These are phyloP conservation scores for Pseudocercospora macadamiae DNA, from an alignment of 2,329 filamentous ascomycete genomes.

Conservation along the genomic window DNA sequence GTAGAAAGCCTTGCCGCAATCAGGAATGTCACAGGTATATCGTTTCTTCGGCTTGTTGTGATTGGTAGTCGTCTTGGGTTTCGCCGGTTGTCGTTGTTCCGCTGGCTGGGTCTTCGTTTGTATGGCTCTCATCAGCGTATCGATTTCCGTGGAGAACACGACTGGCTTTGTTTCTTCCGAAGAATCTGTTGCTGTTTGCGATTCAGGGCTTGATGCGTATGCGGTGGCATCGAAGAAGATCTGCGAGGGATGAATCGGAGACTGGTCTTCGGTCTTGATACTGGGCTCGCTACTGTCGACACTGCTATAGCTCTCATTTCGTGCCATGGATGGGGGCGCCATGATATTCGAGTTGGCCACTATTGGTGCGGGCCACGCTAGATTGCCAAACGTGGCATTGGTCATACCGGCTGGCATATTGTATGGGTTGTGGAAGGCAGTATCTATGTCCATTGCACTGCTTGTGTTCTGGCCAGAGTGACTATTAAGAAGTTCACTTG, in stretches of 20 bases:
- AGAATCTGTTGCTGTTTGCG: slow-evolving; percentile 48
- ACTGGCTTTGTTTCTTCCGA: slow-evolving; percentile 47
- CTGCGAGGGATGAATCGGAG: slow-evolving; percentile 46
- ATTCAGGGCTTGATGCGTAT: slow-evolving; percentile 38
- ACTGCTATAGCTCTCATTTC: slow-evolving; percentile 33
- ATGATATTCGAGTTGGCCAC: slow-evolving; percentile 13
- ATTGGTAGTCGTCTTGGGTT: slow-evolving; percentile 1
- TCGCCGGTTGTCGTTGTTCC: slow-evolving; percentile 13
- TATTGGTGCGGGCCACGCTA: slow-evolving; percentile 26
- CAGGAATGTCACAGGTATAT: slow-evolving; percentile 72
- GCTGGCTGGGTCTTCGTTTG: slow-evolving; percentile 63
- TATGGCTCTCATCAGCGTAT: slow-evolving; percentile 86
- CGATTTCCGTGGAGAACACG: slow-evolving; percentile 78
- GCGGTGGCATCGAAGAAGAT: slow-evolving; percentile 42
- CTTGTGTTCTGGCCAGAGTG: slow-evolving; percentile 15
- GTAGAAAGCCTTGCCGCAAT: slow-evolving; percentile 79
- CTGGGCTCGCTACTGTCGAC: slow-evolving; percentile 37
- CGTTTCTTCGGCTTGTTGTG: slow-evolving; percentile 57
- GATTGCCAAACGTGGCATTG: slow-evolving; percentile 28
- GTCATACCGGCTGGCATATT: slow-evolving; percentile 15
- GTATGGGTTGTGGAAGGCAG: slow-evolving; percentile 18
- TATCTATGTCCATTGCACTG: slow-evolving; percentile 18
- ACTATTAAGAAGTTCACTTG: slow-evolving; percentile 27
- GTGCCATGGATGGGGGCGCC: slow-evolving; percentile 26
- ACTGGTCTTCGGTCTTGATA: slow-evolving; percentile 49